Evolutionary conservation across 2,329 filamentous ascomycete species (phyloP).

Genomic region (Fusarium mexicanum): DNA sequence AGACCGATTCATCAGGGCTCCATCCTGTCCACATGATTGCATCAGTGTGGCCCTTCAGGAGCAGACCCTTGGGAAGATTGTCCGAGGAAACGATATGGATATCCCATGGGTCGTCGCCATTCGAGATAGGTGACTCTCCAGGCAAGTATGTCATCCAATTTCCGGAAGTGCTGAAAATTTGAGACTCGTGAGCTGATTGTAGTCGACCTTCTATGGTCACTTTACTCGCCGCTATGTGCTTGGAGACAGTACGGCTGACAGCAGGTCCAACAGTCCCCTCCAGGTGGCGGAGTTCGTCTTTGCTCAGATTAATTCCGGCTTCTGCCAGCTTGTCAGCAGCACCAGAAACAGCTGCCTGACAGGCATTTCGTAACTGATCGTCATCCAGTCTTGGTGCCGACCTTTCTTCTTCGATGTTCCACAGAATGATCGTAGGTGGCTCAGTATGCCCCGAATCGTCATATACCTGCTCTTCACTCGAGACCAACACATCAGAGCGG

Average conservation of each 20-base stretch:
- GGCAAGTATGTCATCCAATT: conserved; percentile 4
- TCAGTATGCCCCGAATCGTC: not conserved
- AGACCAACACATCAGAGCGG: not conserved
- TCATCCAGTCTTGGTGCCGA: not conserved
- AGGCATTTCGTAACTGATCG: not conserved
- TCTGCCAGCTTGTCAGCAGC: not conserved
- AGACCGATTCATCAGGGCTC: conserved; percentile 11
- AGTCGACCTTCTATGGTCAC: conserved; percentile 2
- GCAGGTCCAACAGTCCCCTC: not conserved
- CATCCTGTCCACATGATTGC: conserved; percentile 21
- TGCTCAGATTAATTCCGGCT: not conserved
- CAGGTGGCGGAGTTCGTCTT: not conserved
- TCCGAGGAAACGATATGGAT: not conserved
- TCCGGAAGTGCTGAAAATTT: conserved; percentile 9
- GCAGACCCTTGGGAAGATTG: not conserved
- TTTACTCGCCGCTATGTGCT: not conserved
- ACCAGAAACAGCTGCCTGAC: not conserved
- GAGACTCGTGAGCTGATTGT: not conserved
- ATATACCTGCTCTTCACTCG: not conserved
- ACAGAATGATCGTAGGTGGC: conserved; percentile 7
- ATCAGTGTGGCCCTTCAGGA: conserved; percentile 8
- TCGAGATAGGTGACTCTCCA: not conserved
- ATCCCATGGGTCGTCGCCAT: not conserved
- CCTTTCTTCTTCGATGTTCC: conserved; percentile 6
- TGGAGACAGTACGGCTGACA: not conserved